Base-by-base conservation (phyloP, 495 filamentous ascomycete genomes). In the Lasiosphaeria miniovina region DNA sequence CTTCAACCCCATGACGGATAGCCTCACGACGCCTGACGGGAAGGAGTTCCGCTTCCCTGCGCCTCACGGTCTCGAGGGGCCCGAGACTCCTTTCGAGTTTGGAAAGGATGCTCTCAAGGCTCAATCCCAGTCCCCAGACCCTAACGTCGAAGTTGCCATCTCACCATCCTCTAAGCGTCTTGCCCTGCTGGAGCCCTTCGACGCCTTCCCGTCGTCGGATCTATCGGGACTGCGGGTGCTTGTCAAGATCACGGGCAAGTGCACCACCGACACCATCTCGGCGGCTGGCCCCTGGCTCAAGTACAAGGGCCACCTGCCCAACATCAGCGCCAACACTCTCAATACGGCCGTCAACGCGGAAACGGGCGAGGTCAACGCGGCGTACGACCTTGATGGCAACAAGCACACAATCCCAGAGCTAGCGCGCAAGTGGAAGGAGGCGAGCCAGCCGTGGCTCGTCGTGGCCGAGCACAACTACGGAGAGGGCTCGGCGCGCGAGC, bases 401-500 rank as follows among this genome's bases (percentile, higher is more conserved):
- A 69, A 68, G 62, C 77, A 76, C 54, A 80, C 80, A 5, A 96
- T 98, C 68, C 94, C 94, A 1, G 91, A 95, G 57, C 82, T 98
- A 2, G 94, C 88, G 0, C 80, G 82, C 59, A 81, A 84, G 58
- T 98, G 93, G 93, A 89, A 90, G 67, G 75, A 81, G 6, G 71
- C 84, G 54, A 84, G 82, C 3, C 80, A 80, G 66, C 77, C 83
- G 36, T 98, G 94, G 94, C 82, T 98, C 50, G 91, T 98, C 4
- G 90, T 98, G 12, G 94, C 94, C 5, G 94, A 98, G 77, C 88
- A 90, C 70, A 98, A 98, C 82, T 98, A 98, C 80, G 94, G 94
- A 65, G 94, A 98, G 73, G 94, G 94, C 6, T 92, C 88, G 43
- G 94, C 94, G 33, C 83, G 94, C 51, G 94, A 98, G 70, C 94